phyloP scores from a whole-genome alignment of 345 rosid species.

The Gossypium rotundifolium region DNA sequence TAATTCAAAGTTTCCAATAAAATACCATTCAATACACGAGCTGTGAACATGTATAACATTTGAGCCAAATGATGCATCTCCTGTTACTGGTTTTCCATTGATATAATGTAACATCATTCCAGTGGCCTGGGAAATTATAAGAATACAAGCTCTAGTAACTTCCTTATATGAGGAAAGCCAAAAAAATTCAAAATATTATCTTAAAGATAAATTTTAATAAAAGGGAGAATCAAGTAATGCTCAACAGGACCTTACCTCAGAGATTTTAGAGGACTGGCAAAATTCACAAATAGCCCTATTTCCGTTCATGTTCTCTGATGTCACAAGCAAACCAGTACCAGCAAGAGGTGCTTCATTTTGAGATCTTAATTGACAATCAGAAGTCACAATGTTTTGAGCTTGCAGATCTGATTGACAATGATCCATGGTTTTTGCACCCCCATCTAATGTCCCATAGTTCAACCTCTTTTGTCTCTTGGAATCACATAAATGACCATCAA shows the following conservation, averaged over 20 bases:
- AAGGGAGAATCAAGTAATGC: not conserved
- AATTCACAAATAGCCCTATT: slow-evolving; percentile 49
- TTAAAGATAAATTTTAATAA: not conserved
- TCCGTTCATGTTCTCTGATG: slow-evolving; percentile 15
- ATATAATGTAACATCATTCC: slow-evolving; percentile 71
- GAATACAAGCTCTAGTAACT: not conserved
- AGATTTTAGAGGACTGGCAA: slow-evolving; percentile 50
- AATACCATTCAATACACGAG: slow-evolving; percentile 76
- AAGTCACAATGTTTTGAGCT: slow-evolving; percentile 18
- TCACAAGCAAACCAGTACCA: slow-evolving; percentile 14
- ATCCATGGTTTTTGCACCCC: slow-evolving; percentile 2
- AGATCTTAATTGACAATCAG: slow-evolving; percentile 11
- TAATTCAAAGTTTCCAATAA: not conserved
- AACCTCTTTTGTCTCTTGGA: slow-evolving; percentile 51
- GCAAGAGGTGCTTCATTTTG: not conserved
- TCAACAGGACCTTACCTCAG: slow-evolving; percentile 41
- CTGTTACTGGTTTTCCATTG: slow-evolving; percentile 44
- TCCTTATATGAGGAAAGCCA: not conserved
- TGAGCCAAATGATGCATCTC: slow-evolving; percentile 35
- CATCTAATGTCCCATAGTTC: slow-evolving; percentile 21
- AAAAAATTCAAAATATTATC: not conserved
- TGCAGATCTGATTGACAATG: slow-evolving; percentile 13
- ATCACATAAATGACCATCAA: slow-evolving; percentile 32
- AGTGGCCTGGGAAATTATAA: slow-evolving; percentile 37
- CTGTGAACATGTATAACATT: slow-evolving; percentile 67